Evolutionary conservation across 768 basidiomycete genomes (phyloP), one percentile per base, ranked within the genome.

Genomic region (Naganishia randhawae): DNA sequence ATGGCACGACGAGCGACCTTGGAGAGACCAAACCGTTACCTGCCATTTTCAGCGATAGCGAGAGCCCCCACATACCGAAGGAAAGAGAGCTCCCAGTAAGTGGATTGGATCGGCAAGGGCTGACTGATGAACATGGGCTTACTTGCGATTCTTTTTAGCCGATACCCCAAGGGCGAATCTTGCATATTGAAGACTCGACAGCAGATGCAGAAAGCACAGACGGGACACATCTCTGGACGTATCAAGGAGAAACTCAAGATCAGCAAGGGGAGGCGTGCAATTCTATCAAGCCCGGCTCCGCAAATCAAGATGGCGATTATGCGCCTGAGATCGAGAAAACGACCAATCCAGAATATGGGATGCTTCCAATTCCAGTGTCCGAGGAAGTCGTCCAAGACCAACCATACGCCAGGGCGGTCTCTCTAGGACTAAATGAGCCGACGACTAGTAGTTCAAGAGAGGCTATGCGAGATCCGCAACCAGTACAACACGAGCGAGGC

Each of bases 61-160:
- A 5, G 57, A 41, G 2, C 7, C 9, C 57, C 11, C 19, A n/a
- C 22, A 22, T 29, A 25, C 22, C 17, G 22, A 61, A 41, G 57
- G 57, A 61, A 42, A 35, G 57, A 6, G 57, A 61, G 39, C 57
- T 61, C 10, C 57, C 57, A 61, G 57, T 61, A n/a, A 39, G 57
- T 55, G 19, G 6, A 1, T 27, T 17, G 5, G 17, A 5, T 25
- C 29, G 3, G 2, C 51, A 32, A 53, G 8, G 11, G 7, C 48
- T n/a, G 2, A 29, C 14, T 25, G 29, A 6, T 33, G 32, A 16
- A 29, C 14, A 14, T 5, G 9, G 13, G 7, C 51, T 53, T 32
- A 14, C 41, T 19, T 32, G 27, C 29, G 6, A 52, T 32, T 31
- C 51, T 52, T 7, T 31, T 33, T 27, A 61, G 57, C 57, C 57